Evolutionary conservation across 2,329 filamentous ascomycete species (phyloP).

Genomic region (Monilinia fructicola): DNA sequence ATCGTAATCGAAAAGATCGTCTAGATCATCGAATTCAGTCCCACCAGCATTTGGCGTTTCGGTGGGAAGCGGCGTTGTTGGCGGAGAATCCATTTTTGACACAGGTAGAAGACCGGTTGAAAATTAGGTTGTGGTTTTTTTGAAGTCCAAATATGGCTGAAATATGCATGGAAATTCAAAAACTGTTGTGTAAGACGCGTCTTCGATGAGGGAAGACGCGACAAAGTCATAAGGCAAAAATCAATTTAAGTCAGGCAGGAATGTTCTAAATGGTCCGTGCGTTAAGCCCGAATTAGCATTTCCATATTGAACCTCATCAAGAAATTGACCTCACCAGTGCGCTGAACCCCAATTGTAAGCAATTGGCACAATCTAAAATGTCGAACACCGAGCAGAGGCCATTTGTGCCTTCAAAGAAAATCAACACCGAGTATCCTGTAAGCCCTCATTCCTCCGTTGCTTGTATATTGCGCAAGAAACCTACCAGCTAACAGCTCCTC

Average conservation of each 20-base stretch:
- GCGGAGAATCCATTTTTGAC: conserved; percentile 4
- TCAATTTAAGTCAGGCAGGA: conserved; percentile 21
- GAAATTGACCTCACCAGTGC: conserved; percentile 19
- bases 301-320: conserved; percentile 25
- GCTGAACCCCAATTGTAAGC: conserved; percentile 27
- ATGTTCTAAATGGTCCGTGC: conserved; percentile 12
- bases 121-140: no score
- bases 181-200: conserved; percentile 13
- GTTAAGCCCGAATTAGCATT: conserved; percentile 16
- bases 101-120: not conserved
- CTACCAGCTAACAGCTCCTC: conserved; percentile 42
- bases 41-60: conserved; percentile 39
- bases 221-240: conserved; percentile 14
- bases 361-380: conserved; percentile 41
- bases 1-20: conserved; percentile 74
- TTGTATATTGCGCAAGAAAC: conserved; percentile 3
- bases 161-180: not conserved
- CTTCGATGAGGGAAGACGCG: conserved; percentile 18
- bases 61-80: conserved; percentile 28
- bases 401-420: conserved; percentile 73
- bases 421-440: conserved; percentile 85
- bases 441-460: conserved; percentile 42
- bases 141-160: not conserved
- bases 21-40: conserved; percentile 51
- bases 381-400: conserved; percentile 44